Conservation (phyloP, 2,329 filamentous ascomycete species). For the Colletotrichum tropicale region DNA sequence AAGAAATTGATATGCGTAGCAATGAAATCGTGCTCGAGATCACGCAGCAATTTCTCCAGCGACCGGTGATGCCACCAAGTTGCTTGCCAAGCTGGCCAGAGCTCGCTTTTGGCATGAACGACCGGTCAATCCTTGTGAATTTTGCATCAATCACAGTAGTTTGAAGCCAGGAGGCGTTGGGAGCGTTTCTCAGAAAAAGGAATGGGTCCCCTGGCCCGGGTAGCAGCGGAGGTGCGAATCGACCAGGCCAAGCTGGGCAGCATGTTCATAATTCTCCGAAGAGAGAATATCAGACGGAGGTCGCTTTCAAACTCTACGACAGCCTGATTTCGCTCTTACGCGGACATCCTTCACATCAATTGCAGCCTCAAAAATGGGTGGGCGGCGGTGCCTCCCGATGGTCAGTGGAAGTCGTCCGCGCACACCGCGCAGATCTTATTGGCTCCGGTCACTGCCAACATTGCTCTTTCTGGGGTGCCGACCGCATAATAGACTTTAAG, state of each 20-base stretch:
- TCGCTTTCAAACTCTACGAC: neutral
- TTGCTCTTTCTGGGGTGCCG: neutral
- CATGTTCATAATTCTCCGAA: neutral
- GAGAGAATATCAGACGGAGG: neutral
- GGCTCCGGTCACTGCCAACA: neutral
- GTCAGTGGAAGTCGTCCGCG: neutral
- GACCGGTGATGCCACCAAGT: neutral
- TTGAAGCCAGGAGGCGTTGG: neutral
- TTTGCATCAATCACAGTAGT: neutral
- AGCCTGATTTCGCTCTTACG: neutral
- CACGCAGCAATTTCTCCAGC: neutral
- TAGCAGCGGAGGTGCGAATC: neutral
- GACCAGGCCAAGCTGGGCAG: neutral
- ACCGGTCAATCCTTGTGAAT: neutral
- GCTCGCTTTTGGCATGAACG: neutral
- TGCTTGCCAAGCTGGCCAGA: neutral
- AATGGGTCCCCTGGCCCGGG: neutral
- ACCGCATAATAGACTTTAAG: conserved; percentile 6
- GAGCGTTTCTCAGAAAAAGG: neutral
- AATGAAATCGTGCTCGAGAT: neutral
- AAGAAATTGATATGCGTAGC: neutral
- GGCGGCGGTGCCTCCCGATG: neutral
- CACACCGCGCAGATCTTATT: neutral
- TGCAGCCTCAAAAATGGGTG: neutral
- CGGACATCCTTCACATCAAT: neutral